Evolutionary conservation across 768 basidiomycete genomes (phyloP), one percentile per base, ranked within the genome.

Genomic region (Suillus hirtellus): DNA sequence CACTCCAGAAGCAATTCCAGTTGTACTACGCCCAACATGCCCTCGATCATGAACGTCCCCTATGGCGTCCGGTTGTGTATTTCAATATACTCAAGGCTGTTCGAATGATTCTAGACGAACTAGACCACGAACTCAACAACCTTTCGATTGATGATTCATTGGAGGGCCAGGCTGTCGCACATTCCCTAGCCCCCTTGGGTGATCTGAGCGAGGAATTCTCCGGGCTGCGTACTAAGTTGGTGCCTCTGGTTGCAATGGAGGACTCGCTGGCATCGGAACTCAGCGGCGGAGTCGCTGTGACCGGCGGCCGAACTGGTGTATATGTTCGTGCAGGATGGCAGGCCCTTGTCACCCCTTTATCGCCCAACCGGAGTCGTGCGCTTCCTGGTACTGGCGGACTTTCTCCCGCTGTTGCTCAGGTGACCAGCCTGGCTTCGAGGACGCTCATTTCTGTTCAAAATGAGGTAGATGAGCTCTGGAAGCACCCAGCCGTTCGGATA

Each of bases 1-100:
- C 92, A 2, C 80, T 93, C 14, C 89, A 89, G 70, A 93, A 93
- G 70, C 91, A 93, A 73, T 91, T 93, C 70, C 90, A 93, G 70
- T 80, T 93, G 1, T 89, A 87, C 75, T 92, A 92, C 69, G 87
- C 90, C 9, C 86, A 89, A 3, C 81, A 84, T 63, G 78, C 87
- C 0, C 83, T 93, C 42, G 89, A 93, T 50, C 77, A 80, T 59
- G 89, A 90, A 76, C 86, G 89, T 27, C 83, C 86, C 0, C 86
- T 85, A 4, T 94, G 93, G 92, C 83, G 86, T 21, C 86, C 89
- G 3, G 86, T 93, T 37, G 87, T 94, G 37, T 92, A 90, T 76
- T 88, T 90, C 79, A 94, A 94, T 77, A 81, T 93, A 67, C 84
- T 94, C 80, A 89, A 87, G 71, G 91, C 90, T 58, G 78, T 93